These are phyloP conservation scores for Microbotryomycetes sp. DNA, from an alignment of 1,284 basidiomycete species.

Conservation along the genomic window DNA sequence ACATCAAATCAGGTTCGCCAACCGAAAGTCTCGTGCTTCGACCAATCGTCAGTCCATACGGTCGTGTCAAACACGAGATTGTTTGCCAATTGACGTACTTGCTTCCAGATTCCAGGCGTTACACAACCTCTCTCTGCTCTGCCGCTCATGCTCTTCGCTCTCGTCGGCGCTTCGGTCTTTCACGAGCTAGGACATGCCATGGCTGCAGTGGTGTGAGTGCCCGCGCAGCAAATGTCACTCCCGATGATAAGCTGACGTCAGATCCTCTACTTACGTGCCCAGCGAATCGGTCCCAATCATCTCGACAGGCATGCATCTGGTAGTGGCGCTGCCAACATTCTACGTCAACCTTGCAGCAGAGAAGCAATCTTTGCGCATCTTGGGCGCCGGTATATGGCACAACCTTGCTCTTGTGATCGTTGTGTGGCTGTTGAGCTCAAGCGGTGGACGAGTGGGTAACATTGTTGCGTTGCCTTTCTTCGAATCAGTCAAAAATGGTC, in stretches of 20 bases:
- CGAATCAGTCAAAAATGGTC: neutral
- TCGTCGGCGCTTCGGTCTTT: neutral
- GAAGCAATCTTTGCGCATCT: neutral
- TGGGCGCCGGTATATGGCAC: neutral
- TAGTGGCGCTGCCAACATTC: neutral
- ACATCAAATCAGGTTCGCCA: too few relatives aligned
- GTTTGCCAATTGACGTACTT: too few relatives aligned
- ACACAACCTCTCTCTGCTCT: neutral
- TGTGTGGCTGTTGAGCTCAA: neutral
- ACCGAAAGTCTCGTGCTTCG: too few relatives aligned
- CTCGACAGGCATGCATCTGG: neutral
- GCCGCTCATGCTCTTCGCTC: neutral
- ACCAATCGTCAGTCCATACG: too few relatives aligned
- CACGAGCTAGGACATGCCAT: neutral
- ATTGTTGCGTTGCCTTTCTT: neutral
- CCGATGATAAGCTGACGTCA: neutral
- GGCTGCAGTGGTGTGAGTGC: neutral
- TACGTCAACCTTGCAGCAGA: neutral
- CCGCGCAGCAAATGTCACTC: too few relatives aligned
- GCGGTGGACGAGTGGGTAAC: neutral
- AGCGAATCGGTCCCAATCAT: neutral
- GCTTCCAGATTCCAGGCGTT: neutral
- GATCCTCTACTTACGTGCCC: neutral
- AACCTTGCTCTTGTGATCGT: neutral
- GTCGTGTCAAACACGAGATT: too few relatives aligned